A percentile compares a stretch with the other conserved stretches of the same genome.
Conservation (phyloP, 257 asterid species). For the Nicotiana sylvestris region DNA sequence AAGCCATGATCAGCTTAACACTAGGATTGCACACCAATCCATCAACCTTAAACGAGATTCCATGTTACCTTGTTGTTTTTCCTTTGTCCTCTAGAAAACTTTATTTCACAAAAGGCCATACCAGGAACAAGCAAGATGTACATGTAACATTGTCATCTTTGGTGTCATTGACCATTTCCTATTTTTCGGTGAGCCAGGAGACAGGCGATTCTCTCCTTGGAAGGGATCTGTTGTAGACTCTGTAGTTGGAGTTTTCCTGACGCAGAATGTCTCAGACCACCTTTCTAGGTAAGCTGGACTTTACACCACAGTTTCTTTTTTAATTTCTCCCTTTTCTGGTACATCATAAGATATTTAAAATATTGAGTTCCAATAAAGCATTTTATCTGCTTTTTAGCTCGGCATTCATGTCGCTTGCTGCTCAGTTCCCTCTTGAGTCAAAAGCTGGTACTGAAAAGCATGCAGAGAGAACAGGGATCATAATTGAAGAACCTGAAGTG, state of each 20-base stretch:
- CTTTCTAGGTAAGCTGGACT: slow-evolving; percentile 41
- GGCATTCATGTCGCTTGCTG: slow-evolving; percentile 51
- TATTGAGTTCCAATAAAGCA: background rate
- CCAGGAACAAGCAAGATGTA: background rate
- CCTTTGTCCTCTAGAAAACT: background rate
- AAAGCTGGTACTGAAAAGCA: slow-evolving; percentile 24
- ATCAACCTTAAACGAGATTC: slow-evolving; percentile 1
- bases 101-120: slow-evolving; percentile 3
- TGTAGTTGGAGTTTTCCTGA: slow-evolving; percentile 52
- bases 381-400: slow-evolving; percentile 33
- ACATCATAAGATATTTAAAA: background rate
- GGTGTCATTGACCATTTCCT: slow-evolving; percentile 1
- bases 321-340: background rate
- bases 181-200: slow-evolving; percentile 28
- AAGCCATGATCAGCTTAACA: background rate
- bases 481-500: slow-evolving; percentile 42
- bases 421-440: slow-evolving; percentile 39
- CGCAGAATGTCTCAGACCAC: slow-evolving; percentile 60
- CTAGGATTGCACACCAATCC: background rate
- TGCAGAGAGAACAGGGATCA: slow-evolving; percentile 31
- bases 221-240: slow-evolving; percentile 60
- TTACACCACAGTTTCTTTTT: background rate
- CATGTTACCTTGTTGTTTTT: slow-evolving; percentile 1
- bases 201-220: slow-evolving; percentile 56
- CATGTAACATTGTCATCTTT: background rate